Percentiles rank a stretch among this genome's conserved stretches.
Evolutionary conservation across 768 basidiomycete species (phyloP).

Genomic region (Strobilomyces confusus): DNA sequence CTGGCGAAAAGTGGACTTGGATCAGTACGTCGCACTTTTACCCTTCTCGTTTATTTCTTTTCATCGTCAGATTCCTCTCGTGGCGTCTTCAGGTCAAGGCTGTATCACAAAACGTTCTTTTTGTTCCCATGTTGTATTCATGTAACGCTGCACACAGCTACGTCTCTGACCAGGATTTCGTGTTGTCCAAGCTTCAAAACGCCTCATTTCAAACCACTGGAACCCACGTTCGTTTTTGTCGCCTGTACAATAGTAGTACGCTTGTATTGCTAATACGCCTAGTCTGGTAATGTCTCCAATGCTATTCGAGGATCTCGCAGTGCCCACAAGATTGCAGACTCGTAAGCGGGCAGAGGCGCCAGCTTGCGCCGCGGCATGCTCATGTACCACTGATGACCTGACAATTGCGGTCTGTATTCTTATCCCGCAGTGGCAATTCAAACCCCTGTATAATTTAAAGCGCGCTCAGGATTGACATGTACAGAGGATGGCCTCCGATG

Average conservation of each 20-base stretch:
- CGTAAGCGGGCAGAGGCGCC: too few species aligned
- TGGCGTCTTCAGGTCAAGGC: slow-evolving; percentile 2
- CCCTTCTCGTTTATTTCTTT: neutral
- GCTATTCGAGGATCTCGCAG: neutral
- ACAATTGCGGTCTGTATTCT: too few species aligned
- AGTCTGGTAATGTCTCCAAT: neutral
- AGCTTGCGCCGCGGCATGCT: too few species aligned
- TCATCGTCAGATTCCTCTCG: neutral
- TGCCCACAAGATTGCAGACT: too few species aligned
- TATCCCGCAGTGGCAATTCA: too few species aligned
- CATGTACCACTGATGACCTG: too few species aligned
- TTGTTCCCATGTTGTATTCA: slow-evolving; percentile 16
- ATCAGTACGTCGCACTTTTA: neutral
- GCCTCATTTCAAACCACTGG: neutral
- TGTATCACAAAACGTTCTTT: slow-evolving; percentile 9
- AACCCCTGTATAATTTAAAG: too few species aligned
- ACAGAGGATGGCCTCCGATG: too few species aligned
- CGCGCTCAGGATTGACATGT: too few species aligned
- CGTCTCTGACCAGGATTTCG: slow-evolving; percentile 1
- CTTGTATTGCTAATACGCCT: neutral
- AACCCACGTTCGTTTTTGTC: slow-evolving; percentile 3
- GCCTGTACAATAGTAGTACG: slow-evolving; percentile 9
- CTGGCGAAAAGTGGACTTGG: slow-evolving; percentile 4
- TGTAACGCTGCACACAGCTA: neutral
- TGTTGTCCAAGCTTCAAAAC: slow-evolving; percentile 2